These are phyloP conservation scores for Saccharomyces hybrid DNA, from an alignment of 1,139 yeast genomes.

Conservation along the genomic window DNA sequence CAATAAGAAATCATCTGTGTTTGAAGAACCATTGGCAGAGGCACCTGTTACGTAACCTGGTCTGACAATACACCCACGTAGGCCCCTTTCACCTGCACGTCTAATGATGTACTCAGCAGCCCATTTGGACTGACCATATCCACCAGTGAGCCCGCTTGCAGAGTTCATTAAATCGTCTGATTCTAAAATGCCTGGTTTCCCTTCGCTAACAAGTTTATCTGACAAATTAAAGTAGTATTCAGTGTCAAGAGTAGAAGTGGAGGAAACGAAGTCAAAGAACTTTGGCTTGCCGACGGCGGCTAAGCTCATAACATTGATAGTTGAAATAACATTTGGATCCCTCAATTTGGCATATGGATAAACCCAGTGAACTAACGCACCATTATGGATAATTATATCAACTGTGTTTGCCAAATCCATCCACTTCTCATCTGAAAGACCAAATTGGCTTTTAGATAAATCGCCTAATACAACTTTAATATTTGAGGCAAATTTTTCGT, in stretches of 20 bases:
- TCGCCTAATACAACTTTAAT: slow-evolving; percentile 80
- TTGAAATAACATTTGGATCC: slow-evolving; percentile 87
- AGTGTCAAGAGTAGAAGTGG: slow-evolving; percentile 87
- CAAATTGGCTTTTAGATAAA: slow-evolving; percentile 63
- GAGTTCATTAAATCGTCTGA: slow-evolving; percentile 79
- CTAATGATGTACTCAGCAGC: slow-evolving; percentile 86
- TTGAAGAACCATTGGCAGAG: slow-evolving; percentile 73
- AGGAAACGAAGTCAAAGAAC: slow-evolving; percentile 82
- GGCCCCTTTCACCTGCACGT: slow-evolving; percentile 78
- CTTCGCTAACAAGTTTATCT: slow-evolving; percentile 56
- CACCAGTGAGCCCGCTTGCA: slow-evolving; percentile 71
- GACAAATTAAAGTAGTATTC: slow-evolving; percentile 72
- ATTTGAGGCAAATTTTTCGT: slow-evolving; percentile 46
- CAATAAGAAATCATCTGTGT: slow-evolving; percentile 91
- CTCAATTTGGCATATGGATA: slow-evolving; percentile 86
- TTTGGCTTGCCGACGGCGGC: slow-evolving; percentile 80
- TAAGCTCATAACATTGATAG: slow-evolving; percentile 74
- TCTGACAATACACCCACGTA: slow-evolving; percentile 81
- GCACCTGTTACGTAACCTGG: slow-evolving; percentile 96
- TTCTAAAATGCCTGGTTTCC: slow-evolving; percentile 69
- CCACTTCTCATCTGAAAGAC: slow-evolving; percentile 58
- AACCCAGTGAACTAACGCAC: slow-evolving; percentile 98
- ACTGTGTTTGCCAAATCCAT: slow-evolving; percentile 43
- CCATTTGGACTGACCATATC: slow-evolving; percentile 98
- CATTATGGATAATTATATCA: slow-evolving; percentile 88